Base-by-base conservation (phyloP, 2,329 filamentous ascomycete species). In the Talaromyces sp. region DNA sequence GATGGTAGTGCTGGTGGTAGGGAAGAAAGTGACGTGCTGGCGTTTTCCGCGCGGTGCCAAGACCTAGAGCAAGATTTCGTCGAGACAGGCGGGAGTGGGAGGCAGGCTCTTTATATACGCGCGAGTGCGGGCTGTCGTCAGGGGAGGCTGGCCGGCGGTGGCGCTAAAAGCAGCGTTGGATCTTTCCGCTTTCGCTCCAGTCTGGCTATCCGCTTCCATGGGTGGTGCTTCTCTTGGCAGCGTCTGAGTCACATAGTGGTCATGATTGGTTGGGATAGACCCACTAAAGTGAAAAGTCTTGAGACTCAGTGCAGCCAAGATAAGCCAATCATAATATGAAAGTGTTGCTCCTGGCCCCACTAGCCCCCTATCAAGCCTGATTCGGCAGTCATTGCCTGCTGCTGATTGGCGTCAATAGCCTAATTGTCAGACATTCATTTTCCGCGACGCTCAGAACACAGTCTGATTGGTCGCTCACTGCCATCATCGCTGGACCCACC, bases 71-170 rank as follows among this genome's bases (percentile, higher is more conserved):
- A 73, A 69, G 75, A 73, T 71, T 54, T 71, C 69, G 69, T 71
- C 69, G 66, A 68, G 67, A 62, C 64, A 60, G 64, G 52, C 67
- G 69, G 70, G 74, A 70, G 74, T 72, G 76, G 76, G 75, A 76
- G 75, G 73, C 71, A 74, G 73, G 71, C 68, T 69, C 75, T 73
- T 78, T 78, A 75, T 77, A 78, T 78, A 78, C 58, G 60, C 73
- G 71, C 74, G 75, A 76, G 66, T 74, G 72, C 76, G 69, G 68
- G 69, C 68, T 70, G 71, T 62, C 69, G 69, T 75, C 74, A 75
- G 73, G 75, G 75, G 74, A 73, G 73, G 71, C 73, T 75, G 74
- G 74, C 71, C 73, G 73, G 62, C 69, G 72, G 70, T 70, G 74
- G 75, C 74, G 74, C 69, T 70, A 75, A 78, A 77, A 77, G 73